Conservation (phyloP, 164 flowering plant species). For the Vitis rotundifolia region DNA sequence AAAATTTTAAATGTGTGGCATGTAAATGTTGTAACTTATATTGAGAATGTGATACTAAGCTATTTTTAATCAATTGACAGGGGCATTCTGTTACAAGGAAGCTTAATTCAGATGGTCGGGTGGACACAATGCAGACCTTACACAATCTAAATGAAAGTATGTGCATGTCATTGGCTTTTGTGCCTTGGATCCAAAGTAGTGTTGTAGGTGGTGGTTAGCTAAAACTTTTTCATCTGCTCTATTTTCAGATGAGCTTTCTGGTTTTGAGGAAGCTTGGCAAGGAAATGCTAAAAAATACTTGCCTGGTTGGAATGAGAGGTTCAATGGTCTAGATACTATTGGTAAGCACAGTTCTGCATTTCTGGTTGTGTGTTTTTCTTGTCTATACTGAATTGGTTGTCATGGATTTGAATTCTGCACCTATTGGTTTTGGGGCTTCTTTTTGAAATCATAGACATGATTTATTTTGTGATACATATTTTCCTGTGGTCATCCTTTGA, state of each 20-base stretch:
- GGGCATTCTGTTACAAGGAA: conserved; percentile 55
- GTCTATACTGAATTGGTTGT: too few relatives aligned
- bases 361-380: neutral
- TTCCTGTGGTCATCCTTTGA: too few relatives aligned
- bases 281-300: conserved; percentile 56
- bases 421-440: neutral
- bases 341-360: conserved; percentile 25
- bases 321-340: conserved; percentile 18
- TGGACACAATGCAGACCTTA: conserved; percentile 55
- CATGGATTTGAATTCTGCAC: neutral
- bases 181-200: neutral
- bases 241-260: conserved; percentile 48
- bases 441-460: too few relatives aligned
- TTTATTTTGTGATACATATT: too few relatives aligned
- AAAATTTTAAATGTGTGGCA: neutral
- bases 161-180: neutral
- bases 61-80: conserved; percentile 17
- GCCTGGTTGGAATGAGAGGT: conserved; percentile 63
- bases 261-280: conserved; percentile 74
- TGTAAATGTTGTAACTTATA: neutral
- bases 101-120: conserved; percentile 48
- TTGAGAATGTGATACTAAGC: neutral
- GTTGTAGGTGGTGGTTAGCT: too few relatives aligned
- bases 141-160: conserved; percentile 63
- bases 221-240: too few relatives aligned